Percentiles rank a stretch among this genome's conserved stretches.
These are phyloP conservation scores for Lecanicillium sp. DNA, from an alignment of 2,329 filamentous ascomycete species.

Conservation along the genomic window DNA sequence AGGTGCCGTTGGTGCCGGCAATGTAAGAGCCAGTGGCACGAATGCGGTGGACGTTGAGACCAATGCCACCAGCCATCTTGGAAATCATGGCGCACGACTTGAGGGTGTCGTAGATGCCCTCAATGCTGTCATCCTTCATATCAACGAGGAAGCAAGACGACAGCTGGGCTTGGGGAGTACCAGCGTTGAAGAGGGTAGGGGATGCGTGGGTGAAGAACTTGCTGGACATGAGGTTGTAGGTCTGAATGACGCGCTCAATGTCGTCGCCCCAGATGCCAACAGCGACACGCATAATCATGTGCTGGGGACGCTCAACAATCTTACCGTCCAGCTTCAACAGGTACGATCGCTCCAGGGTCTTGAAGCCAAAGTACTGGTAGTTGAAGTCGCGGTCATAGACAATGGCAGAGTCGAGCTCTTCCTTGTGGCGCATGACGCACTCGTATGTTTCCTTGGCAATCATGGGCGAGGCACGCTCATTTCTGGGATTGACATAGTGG, in stretches of 20 bases:
- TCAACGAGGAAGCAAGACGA: slow-evolving; percentile 98
- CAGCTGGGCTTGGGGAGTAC: slow-evolving; percentile 87
- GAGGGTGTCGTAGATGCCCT: slow-evolving; percentile 97
- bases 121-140: slow-evolving; percentile 99
- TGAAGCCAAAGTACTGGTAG: slow-evolving; percentile 99
- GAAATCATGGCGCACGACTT: slow-evolving; percentile 99
- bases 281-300: slow-evolving; percentile 99
- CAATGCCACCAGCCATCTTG: slow-evolving; percentile 97
- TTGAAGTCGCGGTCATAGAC: slow-evolving; percentile 99
- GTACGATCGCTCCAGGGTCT: slow-evolving; percentile 96
- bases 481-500: slow-evolving; percentile 94
- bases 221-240: slow-evolving; percentile 97
- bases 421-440: slow-evolving; percentile 89
- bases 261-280: slow-evolving; percentile 95
- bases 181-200: slow-evolving; percentile 95
- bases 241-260: slow-evolving; percentile 91
- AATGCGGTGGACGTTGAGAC: slow-evolving; percentile 92
- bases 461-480: slow-evolving; percentile 78
- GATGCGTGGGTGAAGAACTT: slow-evolving; percentile 99
- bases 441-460: slow-evolving; percentile 88
- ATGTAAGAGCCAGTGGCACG: slow-evolving; percentile 98
- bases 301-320: slow-evolving; percentile 93
- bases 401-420: slow-evolving; percentile 96
- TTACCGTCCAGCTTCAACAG: slow-evolving; percentile 92
- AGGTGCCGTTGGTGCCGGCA: slow-evolving; percentile 94